phyloP scores from a whole-genome alignment of 2,329 filamentous ascomycete species.

The Arthrobotrys sphaeroides region DNA sequence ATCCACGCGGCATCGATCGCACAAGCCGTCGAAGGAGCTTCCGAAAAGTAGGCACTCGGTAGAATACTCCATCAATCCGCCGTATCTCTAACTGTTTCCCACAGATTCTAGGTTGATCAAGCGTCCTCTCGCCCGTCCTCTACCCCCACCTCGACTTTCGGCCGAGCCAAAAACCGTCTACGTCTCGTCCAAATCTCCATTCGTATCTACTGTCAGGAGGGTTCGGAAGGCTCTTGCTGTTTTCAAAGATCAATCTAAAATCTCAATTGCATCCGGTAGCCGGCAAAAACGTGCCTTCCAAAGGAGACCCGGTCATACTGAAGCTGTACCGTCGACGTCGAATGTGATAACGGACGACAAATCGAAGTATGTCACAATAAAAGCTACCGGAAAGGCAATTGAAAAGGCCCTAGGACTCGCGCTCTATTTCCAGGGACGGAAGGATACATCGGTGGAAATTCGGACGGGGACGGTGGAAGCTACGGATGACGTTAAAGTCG shows the following conservation, averaged over 20 bases:
- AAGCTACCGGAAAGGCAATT: slow-evolving; percentile 75
- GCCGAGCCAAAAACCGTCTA: slow-evolving; percentile 66
- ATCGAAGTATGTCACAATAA: slow-evolving; percentile 67
- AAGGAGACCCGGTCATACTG: slow-evolving; percentile 57
- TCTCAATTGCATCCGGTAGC: slow-evolving; percentile 60
- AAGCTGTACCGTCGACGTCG: slow-evolving; percentile 10
- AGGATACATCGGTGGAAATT: slow-evolving; percentile 69
- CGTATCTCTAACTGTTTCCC: neutral
- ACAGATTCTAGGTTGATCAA: slow-evolving; percentile 39
- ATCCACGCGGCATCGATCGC: slow-evolving; percentile 16
- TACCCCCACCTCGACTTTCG: slow-evolving; percentile 38
- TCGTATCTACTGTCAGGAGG: slow-evolving; percentile 74
- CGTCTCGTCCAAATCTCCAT: slow-evolving; percentile 72
- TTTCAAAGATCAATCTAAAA: slow-evolving; percentile 65
- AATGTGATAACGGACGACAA: slow-evolving; percentile 57
- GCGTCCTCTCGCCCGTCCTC: slow-evolving; percentile 33
- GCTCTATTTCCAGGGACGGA: slow-evolving; percentile 72
- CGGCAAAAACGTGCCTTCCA: slow-evolving; percentile 39
- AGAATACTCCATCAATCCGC: neutral
- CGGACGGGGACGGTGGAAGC: slow-evolving; percentile 72
- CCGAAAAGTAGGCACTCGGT: neutral
- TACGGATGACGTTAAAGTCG: slow-evolving; percentile 72
- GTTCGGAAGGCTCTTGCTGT: slow-evolving; percentile 71
- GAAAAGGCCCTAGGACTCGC: slow-evolving; percentile 71
- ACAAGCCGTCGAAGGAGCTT: slow-evolving; percentile 56